phyloP scores from a whole-genome alignment of 1,139 yeast species.

The Lodderomyces pseudojiufengensis region DNA sequence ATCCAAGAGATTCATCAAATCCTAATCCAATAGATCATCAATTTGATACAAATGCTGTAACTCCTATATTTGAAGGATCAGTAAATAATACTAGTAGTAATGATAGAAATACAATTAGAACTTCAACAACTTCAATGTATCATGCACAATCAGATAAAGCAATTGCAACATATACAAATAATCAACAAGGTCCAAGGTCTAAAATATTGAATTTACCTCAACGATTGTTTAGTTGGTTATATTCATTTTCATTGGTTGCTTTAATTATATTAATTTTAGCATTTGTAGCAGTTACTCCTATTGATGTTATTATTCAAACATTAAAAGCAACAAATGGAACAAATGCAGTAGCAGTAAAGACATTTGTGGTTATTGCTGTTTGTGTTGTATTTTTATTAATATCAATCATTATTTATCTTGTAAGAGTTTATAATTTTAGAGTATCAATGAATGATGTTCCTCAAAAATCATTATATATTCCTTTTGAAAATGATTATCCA shows the following conservation, averaged over 20 bases:
- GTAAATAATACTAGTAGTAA: too few species aligned
- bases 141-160: slow-evolving; percentile 5
- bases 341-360: slow-evolving; percentile 50
- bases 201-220: slow-evolving; percentile 28
- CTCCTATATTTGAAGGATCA: too few species aligned
- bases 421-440: slow-evolving; percentile 56
- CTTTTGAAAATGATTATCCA: slow-evolving; percentile 66
- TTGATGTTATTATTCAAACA: slow-evolving; percentile 74
- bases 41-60: too few species aligned
- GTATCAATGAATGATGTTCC: slow-evolving; percentile 74
- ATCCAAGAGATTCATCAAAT: slow-evolving; percentile 1
- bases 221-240: slow-evolving; percentile 46
- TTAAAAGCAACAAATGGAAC: slow-evolving; percentile 39
- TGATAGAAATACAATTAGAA: too few species aligned
- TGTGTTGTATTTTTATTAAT: slow-evolving; percentile 57
- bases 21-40: neutral
- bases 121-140: too few species aligned
- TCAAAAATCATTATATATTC: slow-evolving; percentile 57
- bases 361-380: slow-evolving; percentile 72
- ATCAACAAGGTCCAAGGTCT: slow-evolving; percentile 5
- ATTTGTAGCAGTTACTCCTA: slow-evolving; percentile 63
- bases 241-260: slow-evolving; percentile 53
- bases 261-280: slow-evolving; percentile 50
- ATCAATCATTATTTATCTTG: slow-evolving; percentile 44
- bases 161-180: slow-evolving; percentile 8